A percentile compares a stretch with the other conserved stretches of the same genome.
Conservation (phyloP, 1,139 yeast genomes). For the Pichia sp. region DNA sequence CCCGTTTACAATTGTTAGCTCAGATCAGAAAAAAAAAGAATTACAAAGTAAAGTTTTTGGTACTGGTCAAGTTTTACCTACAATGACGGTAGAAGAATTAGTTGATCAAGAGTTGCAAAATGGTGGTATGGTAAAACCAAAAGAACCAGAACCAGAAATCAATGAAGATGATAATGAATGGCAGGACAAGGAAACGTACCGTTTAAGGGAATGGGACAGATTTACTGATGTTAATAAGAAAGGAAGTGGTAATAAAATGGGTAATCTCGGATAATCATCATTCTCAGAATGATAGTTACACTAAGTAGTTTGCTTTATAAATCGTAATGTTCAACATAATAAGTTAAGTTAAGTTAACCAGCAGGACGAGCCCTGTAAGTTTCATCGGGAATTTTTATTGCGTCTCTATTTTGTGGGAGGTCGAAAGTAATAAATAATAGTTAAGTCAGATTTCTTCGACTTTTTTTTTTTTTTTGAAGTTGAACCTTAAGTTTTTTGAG, state of each 20-base stretch:
- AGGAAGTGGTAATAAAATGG: constrained; percentile 80
- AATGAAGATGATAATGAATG: constrained; percentile 45
- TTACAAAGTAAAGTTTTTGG: constrained; percentile 68
- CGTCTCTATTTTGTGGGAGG: too few relatives aligned
- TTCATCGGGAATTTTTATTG: too few relatives aligned
- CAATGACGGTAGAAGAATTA: constrained; percentile 91
- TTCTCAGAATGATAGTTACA: too few relatives aligned
- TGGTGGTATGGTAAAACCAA: constrained; percentile 66
- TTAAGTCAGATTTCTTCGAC: too few relatives aligned
- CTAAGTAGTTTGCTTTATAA: too few relatives aligned
- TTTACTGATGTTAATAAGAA: constrained; percentile 81
- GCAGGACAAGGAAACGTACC: constrained; percentile 50
- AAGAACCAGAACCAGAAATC: constrained; percentile 38
- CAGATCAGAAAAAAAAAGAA: constrained; percentile 38
- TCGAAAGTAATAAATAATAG: too few relatives aligned
- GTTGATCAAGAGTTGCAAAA: constrained; percentile 77
- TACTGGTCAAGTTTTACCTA: constrained; percentile 88
- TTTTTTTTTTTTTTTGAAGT: too few relatives aligned
- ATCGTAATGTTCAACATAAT: too few relatives aligned
- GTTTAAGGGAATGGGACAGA: constrained; percentile 84
- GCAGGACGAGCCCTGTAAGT: too few relatives aligned
- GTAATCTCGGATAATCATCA: constrained; percentile 57
- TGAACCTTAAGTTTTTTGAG: too few relatives aligned
- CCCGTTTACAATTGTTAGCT: constrained; percentile 70
- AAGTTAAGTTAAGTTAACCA: too few relatives aligned